Conservation (phyloP, 2,329 filamentous ascomycete genomes). For the Colletotrichum sp. region DNA sequence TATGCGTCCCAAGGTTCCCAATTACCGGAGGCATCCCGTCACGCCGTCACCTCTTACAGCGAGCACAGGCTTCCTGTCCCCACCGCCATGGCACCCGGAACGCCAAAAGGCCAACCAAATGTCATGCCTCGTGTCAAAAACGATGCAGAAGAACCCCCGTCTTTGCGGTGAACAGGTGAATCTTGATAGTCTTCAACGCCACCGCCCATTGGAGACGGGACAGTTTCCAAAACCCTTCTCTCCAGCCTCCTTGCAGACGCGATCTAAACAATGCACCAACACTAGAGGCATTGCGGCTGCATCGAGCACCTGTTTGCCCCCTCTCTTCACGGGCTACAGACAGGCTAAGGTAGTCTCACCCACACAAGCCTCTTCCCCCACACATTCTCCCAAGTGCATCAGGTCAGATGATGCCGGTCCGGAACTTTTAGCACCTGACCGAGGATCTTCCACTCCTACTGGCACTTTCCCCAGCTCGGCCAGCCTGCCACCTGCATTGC, state of each 20-base stretch:
- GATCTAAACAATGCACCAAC: neutral
- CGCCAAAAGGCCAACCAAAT: neutral
- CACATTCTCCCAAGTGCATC: neutral
- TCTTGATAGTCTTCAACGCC: neutral
- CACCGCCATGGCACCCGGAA: neutral
- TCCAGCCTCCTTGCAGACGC: neutral
- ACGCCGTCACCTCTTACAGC: neutral
- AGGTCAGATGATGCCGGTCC: constrained; percentile 16
- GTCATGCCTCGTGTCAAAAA: constrained; percentile 3
- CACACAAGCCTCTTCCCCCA: constrained; percentile 2
- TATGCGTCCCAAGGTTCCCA: neutral
- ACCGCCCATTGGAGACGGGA: neutral
- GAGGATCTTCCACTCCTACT: constrained; percentile 4
- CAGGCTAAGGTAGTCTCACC: neutral
- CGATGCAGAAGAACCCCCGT: neutral
- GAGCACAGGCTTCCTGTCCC: neutral
- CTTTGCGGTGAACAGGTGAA: neutral
- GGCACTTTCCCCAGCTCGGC: constrained; percentile 3
- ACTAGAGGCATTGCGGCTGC: neutral
- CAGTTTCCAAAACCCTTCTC: constrained; percentile 1
- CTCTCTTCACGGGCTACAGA: neutral
- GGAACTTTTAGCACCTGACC: constrained; percentile 21
- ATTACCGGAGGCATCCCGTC: neutral
- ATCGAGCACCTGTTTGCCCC: neutral
- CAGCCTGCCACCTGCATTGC: neutral